A percentile compares a stretch with the other conserved stretches of the same genome.
phyloP scores from a whole-genome alignment of 2,329 filamentous ascomycete genomes.

The Epichloe amarillans region DNA sequence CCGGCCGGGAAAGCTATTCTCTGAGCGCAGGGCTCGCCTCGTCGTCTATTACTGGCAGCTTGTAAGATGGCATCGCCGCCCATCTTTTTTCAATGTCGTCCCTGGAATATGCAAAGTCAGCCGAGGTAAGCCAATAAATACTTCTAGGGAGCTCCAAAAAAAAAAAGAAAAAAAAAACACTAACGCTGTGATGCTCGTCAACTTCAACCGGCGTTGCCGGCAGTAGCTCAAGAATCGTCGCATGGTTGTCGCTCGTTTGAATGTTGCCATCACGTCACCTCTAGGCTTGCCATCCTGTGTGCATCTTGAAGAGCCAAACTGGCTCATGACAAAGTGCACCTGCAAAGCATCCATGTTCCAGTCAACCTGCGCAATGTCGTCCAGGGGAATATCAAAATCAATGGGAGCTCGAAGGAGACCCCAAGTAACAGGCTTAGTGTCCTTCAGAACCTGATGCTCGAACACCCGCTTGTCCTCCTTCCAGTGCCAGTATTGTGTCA shows the following conservation, averaged over 20 bases:
- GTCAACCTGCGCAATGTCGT: constrained; percentile 31
- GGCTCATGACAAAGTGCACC: constrained; percentile 27
- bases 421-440: constrained; percentile 31
- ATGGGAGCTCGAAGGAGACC: constrained; percentile 35
- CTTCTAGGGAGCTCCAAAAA: not conserved
- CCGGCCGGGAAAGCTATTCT: constrained; percentile 13
- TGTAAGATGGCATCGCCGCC: constrained; percentile 22
- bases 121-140: constrained; percentile 4
- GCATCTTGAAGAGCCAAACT: constrained; percentile 13
- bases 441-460: constrained; percentile 40
- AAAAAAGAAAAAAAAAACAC: constrained; percentile 10
- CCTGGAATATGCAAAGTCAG: constrained; percentile 13
- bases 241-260: constrained; percentile 40
- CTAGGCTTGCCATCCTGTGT: constrained; percentile 21
- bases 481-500: constrained; percentile 46
- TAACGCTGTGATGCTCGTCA: constrained; percentile 29
- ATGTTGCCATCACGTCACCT: constrained; percentile 36
- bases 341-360: constrained; percentile 30
- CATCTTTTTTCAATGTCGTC: constrained; percentile 24
- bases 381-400: constrained; percentile 34
- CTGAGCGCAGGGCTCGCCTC: constrained; percentile 14
- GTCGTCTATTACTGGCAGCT: constrained; percentile 14
- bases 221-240: constrained; percentile 36
- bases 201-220: constrained; percentile 26
- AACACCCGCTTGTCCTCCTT: constrained; percentile 26